These are phyloP conservation scores for Mentha longifolia DNA, from an alignment of 257 asterid species.

Conservation along the genomic window DNA sequence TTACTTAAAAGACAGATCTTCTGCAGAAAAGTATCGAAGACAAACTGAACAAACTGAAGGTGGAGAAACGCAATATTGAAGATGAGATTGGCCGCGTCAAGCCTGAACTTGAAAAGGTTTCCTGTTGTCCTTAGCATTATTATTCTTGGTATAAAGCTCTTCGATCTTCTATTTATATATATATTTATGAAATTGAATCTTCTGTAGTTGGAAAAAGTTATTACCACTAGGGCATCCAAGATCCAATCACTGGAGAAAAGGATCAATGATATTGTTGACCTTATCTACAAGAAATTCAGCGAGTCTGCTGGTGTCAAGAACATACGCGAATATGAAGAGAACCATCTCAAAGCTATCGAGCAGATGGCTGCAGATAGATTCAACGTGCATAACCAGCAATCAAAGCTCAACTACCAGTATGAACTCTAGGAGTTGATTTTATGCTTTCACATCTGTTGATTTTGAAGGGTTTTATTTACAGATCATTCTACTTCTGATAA, in stretches of 20 bases:
- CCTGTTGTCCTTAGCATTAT: constrained; percentile 27
- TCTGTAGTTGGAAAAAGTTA: constrained; percentile 73
- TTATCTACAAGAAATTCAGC: constrained; percentile 82
- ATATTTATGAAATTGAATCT: constrained; percentile 15
- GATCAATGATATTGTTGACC: constrained; percentile 88
- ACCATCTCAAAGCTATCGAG: constrained; percentile 90
- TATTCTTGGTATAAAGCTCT: constrained; percentile 20
- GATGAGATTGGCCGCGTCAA: constrained; percentile 69
- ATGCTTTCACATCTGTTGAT: constrained; percentile 12
- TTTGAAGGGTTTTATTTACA: not conserved
- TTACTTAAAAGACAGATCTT: constrained; percentile 27
- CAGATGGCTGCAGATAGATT: constrained; percentile 88
- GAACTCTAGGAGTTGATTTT: constrained; percentile 35
- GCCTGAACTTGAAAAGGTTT: constrained; percentile 86
- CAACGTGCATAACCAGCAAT: constrained; percentile 86
- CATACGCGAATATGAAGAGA: constrained; percentile 97
- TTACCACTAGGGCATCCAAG: constrained; percentile 55
- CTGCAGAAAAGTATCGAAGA: constrained; percentile 91
- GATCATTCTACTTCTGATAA: not conserved
- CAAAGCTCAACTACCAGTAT: constrained; percentile 93
- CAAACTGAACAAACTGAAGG: constrained; percentile 75
- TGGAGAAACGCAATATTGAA: constrained; percentile 74
- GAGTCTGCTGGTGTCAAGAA: constrained; percentile 92
- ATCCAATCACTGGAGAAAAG: constrained; percentile 62
- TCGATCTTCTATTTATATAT: constrained; percentile 15